Percentiles rank a stretch among this genome's conserved stretches.
These are phyloP conservation scores for Neocallimastix lanati DNA, from an alignment of 192 early-diverging fungal genomes.

Conservation along the genomic window DNA sequence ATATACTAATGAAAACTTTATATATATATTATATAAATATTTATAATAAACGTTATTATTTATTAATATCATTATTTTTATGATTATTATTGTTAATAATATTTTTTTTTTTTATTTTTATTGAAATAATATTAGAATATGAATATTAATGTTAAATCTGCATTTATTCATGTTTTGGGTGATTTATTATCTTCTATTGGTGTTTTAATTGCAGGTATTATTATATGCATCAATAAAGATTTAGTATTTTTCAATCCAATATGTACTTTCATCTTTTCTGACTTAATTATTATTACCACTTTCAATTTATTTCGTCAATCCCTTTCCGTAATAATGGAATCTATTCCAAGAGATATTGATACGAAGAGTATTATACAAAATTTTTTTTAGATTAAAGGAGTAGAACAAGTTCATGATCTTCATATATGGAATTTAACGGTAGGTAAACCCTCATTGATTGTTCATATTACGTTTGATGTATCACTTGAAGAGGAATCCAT, in stretches of 20 bases:
- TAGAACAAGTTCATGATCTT: conserved; percentile 30
- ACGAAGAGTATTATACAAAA: conserved; percentile 15
- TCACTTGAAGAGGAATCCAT: conserved; percentile 1
- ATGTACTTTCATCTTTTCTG: conserved; percentile 65
- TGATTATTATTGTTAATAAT: too few species aligned
- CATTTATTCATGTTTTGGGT: conserved; percentile 59
- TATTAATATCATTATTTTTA: too few species aligned
- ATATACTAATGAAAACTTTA: too few species aligned
- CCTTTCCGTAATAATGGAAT: conserved; percentile 55
- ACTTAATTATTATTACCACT: conserved; percentile 54
- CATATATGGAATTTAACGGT: conserved; percentile 43
- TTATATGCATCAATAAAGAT: conserved; percentile 37
- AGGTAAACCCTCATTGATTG: conserved; percentile 20
- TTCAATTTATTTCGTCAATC: conserved; percentile 41
- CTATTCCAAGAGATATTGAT: conserved; percentile 29
- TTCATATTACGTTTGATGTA: conserved; percentile 5
- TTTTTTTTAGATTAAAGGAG: conserved; percentile 22
- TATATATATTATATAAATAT: too few species aligned
- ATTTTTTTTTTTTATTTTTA: neutral
- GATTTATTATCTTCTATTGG: conserved; percentile 66
- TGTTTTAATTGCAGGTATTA: conserved; percentile 53
- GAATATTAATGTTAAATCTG: conserved; percentile 52
- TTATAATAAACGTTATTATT: too few species aligned
- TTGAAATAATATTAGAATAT: neutral
- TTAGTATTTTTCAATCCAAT: conserved; percentile 52